Conservation (phyloP, 1,284 basidiomycete genomes). For the Ceratobasidium sp. region DNA sequence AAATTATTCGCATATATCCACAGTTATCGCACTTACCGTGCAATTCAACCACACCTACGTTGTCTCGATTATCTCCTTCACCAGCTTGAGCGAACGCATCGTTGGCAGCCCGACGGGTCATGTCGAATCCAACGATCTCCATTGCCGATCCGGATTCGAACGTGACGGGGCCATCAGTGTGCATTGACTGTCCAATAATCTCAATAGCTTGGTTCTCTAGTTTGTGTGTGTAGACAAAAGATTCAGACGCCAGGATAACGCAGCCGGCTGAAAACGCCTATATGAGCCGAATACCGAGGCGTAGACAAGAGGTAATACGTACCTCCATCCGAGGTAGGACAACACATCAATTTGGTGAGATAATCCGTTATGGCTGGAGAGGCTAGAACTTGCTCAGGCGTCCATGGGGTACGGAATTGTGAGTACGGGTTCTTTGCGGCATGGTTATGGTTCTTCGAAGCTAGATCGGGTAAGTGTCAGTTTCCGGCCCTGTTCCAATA, state of each 20-base stretch:
- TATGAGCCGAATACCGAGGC: background rate
- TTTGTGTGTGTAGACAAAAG: constrained; percentile 75
- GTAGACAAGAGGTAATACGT: background rate
- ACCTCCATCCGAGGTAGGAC: constrained; percentile 66
- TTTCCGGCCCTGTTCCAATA: background rate
- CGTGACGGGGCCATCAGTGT: constrained; percentile 67
- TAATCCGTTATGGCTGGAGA: constrained; percentile 73
- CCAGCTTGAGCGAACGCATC: constrained; percentile 76
- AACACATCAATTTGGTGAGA: constrained; percentile 87
- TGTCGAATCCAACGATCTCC: constrained; percentile 75
- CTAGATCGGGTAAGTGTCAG: constrained; percentile 49
- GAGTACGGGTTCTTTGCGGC: constrained; percentile 85
- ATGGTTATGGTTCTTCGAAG: constrained; percentile 85
- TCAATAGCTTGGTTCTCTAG: constrained; percentile 89
- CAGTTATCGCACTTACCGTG: constrained; percentile 60
- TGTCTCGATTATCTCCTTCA: constrained; percentile 71
- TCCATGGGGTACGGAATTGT: constrained; percentile 81
- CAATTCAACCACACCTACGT: constrained; percentile 83
- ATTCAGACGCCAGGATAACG: constrained; percentile 78
- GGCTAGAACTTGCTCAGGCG: constrained; percentile 67
- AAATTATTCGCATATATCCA: background rate
- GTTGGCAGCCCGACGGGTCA: constrained; percentile 75
- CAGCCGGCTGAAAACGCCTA: constrained; percentile 59
- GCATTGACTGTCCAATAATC: constrained; percentile 67
- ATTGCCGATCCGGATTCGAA: constrained; percentile 73